Conservation (phyloP, 495 filamentous ascomycete genomes). For the Parmelia sp. region DNA sequence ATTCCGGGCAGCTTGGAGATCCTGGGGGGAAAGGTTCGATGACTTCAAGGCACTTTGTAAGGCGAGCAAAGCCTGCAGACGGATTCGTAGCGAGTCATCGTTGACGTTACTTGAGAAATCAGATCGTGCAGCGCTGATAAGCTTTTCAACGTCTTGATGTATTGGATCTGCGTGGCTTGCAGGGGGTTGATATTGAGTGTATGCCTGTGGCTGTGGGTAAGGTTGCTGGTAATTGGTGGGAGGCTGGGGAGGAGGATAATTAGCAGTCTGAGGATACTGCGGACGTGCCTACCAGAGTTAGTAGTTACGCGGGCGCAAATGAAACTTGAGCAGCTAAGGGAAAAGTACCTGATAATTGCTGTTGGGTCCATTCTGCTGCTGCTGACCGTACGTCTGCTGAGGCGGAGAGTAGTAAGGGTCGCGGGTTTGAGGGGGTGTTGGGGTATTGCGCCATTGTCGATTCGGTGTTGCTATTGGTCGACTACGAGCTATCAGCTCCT, state of each 20-base stretch:
- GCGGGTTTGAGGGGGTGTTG: slow-evolving; percentile 58
- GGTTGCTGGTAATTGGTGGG: slow-evolving; percentile 28
- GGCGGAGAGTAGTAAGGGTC: slow-evolving; percentile 34
- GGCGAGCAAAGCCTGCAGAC: slow-evolving; percentile 78
- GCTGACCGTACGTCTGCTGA: slow-evolving; percentile 21
- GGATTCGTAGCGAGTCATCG: slow-evolving; percentile 66
- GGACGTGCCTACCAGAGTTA: slow-evolving; percentile 8
- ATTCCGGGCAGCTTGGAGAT: slow-evolving; percentile 71
- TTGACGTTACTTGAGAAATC: slow-evolving; percentile 66
- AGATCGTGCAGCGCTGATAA: slow-evolving; percentile 62
- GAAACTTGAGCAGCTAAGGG: too few species aligned
- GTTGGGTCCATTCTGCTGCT: slow-evolving; percentile 30
- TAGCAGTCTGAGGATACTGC: slow-evolving; percentile 27
- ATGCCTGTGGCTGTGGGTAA: slow-evolving; percentile 19
- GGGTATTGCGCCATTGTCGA: slow-evolving; percentile 56
- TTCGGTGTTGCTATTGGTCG: slow-evolving; percentile 46
- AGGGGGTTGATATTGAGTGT: slow-evolving; percentile 14
- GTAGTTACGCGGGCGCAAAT: slow-evolving; percentile 23
- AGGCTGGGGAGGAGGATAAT: slow-evolving; percentile 39
- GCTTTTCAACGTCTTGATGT: slow-evolving; percentile 69
- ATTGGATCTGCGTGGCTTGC: slow-evolving; percentile 58
- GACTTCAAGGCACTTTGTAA: slow-evolving; percentile 73
- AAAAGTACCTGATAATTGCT: slow-evolving; percentile 38
- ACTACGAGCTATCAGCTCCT: slow-evolving; percentile 53
- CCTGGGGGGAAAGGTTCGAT: slow-evolving; percentile 70